phyloP scores from a whole-genome alignment of 805 yeast species.

The Starmerella gropengiesseri region DNA sequence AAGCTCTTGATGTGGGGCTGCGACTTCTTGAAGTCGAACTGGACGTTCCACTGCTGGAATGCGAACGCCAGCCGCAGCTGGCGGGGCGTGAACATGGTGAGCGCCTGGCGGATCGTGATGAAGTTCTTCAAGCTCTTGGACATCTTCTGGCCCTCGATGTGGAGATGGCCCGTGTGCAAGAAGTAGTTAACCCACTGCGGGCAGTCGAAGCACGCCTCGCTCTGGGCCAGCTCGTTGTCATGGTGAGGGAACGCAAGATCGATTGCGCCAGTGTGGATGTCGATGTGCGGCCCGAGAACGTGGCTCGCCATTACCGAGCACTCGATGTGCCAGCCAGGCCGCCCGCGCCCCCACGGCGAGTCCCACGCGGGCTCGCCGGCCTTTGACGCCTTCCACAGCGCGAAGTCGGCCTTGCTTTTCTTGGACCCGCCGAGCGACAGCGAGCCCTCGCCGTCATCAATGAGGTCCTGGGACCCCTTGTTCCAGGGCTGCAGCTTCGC shows the following conservation, averaged over 20 bases:
- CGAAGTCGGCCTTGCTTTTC: conserved; percentile 74
- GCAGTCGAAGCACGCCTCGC: conserved; percentile 83
- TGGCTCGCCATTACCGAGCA: conserved; percentile 98
- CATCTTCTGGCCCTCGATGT: conserved; percentile 98
- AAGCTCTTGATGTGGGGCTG: conserved; percentile 64
- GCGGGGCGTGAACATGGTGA: conserved; percentile 56
- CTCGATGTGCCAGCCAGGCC: conserved; percentile 99
- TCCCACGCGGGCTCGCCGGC: conserved; percentile 97
- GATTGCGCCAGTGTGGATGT: conserved; percentile 93
- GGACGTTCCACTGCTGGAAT: conserved; percentile 82
- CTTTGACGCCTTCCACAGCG: conserved; percentile 91
- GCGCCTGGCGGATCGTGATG: conserved; percentile 86
- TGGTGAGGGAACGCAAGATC: conserved; percentile 98
- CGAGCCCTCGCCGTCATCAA: conserved; percentile 93
- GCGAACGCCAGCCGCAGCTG: conserved; percentile 89
- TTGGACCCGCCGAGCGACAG: conserved; percentile 47
- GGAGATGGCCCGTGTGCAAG: conserved; percentile 93
- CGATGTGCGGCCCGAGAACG: conserved; percentile 70
- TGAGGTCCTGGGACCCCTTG: conserved; percentile 72
- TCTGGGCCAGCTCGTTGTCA: conserved; percentile 95
- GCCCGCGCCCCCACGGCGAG: conserved; percentile 93
- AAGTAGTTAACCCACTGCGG: conserved; percentile 96
- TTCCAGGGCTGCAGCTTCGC: conserved; percentile 99
- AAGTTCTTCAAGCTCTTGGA: conserved; percentile 89
- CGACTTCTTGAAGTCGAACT: conserved; percentile 80